These are phyloP conservation scores for Geranomyces variabilis DNA, from an alignment of 192 early-diverging fungal genomes.

Conservation along the genomic window DNA sequence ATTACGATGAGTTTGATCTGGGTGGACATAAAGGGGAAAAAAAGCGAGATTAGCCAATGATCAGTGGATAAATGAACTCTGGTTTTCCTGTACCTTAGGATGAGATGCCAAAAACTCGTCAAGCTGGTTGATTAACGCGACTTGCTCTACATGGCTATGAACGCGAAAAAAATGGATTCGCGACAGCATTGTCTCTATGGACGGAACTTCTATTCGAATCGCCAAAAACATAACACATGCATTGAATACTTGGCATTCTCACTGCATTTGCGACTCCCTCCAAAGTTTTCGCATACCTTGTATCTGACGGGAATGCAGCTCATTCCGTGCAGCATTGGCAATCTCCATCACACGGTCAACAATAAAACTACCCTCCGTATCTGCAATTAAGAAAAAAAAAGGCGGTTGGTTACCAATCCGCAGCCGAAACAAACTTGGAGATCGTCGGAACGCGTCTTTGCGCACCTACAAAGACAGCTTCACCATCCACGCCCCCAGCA, in stretches of 20 bases:
- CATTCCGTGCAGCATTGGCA: conserved; percentile 14
- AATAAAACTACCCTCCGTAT: conserved; percentile 54
- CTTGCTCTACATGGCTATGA: conserved; percentile 38
- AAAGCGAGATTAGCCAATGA: no score
- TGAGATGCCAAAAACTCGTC: conserved; percentile 14
- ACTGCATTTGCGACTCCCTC: no score
- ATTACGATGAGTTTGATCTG: conserved; percentile 50
- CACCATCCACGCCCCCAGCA: conserved; percentile 34
- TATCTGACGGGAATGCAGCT: background rate
- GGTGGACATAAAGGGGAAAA: background rate
- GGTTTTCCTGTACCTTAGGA: conserved; percentile 37
- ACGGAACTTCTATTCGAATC: background rate
- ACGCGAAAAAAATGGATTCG: conserved; percentile 42
- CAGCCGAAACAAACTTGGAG: no score
- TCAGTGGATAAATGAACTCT: no score
- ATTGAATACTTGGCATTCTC: no score
- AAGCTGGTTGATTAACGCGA: conserved; percentile 37
- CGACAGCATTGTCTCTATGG: conserved; percentile 19
- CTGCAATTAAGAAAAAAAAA: no score
- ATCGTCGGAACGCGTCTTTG: conserved; percentile 28
- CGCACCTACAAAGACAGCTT: conserved; percentile 50
- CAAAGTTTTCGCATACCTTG: no score
- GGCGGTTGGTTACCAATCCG: background rate
- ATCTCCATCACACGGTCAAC: conserved; percentile 42
- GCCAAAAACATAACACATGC: no score